Percentiles rank a stretch among this genome's conserved stretches.
Evolutionary conservation across 768 basidiomycete genomes (phyloP).

Genomic region (Grammothele lineata): DNA sequence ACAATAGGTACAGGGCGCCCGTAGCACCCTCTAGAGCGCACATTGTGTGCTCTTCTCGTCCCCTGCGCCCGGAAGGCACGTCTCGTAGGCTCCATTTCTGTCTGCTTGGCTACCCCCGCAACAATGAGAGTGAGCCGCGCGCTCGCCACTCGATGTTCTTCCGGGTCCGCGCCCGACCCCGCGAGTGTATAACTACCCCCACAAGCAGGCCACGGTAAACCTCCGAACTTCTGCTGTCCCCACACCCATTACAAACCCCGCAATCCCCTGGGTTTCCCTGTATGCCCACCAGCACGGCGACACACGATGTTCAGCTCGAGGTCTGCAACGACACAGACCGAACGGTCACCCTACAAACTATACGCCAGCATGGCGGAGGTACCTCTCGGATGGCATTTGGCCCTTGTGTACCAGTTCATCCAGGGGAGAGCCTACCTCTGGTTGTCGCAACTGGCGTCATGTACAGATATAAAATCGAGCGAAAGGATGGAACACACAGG

Average conservation of each 20-base stretch:
- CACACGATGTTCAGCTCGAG: conserved; percentile 29
- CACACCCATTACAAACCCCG: too few species aligned
- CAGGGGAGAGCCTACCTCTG: conserved; percentile 40
- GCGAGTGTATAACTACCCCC: too few species aligned
- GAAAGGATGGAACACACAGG: conserved; percentile 28
- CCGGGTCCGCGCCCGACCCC: too few species aligned
- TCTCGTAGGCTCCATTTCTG: neutral
- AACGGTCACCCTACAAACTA: conserved; percentile 37
- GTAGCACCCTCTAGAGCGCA: too few species aligned
- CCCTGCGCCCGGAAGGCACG: conserved; percentile 2
- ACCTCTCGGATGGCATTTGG: too few species aligned
- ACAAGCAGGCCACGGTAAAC: neutral
- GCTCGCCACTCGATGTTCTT: too few species aligned
- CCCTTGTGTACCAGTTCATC: conserved; percentile 36
- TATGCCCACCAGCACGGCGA: too few species aligned
- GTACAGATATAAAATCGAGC: conserved; percentile 45
- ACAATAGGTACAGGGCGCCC: conserved; percentile 13
- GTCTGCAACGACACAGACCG: conserved; percentile 44
- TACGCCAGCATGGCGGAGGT: conserved; percentile 22
- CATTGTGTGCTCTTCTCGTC: conserved; percentile 10
- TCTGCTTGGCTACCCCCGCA: neutral
- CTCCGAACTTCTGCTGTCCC: too few species aligned
- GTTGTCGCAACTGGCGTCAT: conserved; percentile 44
- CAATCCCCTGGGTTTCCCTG: too few species aligned
- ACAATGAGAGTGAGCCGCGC: conserved; percentile 1